phyloP scores from a whole-genome alignment of 257 asterid species.

The Galeopsis tetrahit region DNA sequence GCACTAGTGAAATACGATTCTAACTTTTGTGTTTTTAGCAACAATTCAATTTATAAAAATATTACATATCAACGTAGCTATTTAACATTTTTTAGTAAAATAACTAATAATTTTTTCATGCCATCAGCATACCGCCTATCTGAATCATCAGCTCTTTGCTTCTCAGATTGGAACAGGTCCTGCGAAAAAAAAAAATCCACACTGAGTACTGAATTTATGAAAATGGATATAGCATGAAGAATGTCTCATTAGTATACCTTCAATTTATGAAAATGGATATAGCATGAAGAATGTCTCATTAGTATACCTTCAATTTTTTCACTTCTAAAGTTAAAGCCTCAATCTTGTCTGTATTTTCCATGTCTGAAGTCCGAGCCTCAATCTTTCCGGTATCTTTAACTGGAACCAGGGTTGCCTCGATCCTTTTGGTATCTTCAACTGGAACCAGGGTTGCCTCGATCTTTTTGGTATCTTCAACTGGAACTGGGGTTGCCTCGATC shows the following conservation, averaged over 20 bases:
- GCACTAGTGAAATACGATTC: too few species aligned
- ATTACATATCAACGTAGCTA: too few species aligned
- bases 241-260: constrained; percentile 55
- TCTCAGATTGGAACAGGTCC: constrained; percentile 68
- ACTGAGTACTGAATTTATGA: constrained; percentile 24
- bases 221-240: neutral
- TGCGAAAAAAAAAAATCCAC: constrained; percentile 37
- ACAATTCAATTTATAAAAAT: too few species aligned
- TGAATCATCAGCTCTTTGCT: constrained; percentile 68
- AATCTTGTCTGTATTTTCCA: too few species aligned
- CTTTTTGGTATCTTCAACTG: constrained; percentile 51
- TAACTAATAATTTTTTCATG: constrained; percentile 35
- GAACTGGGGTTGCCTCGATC: constrained; percentile 36
- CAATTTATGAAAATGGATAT: constrained; percentile 30
- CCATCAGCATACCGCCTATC: constrained; percentile 69
- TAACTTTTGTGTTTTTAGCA: too few species aligned
- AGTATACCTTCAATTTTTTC: constrained; percentile 68
- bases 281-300: constrained; percentile 23
- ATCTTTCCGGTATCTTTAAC: too few species aligned
- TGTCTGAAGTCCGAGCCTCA: constrained; percentile 32
- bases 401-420: too few species aligned
- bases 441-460: constrained; percentile 27
- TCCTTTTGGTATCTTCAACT: too few species aligned
- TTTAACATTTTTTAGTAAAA: too few species aligned
- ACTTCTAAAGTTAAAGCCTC: constrained; percentile 44